Base-by-base conservation (phyloP, 2,329 filamentous ascomycete species). In the Geosmithia flava region DNA sequence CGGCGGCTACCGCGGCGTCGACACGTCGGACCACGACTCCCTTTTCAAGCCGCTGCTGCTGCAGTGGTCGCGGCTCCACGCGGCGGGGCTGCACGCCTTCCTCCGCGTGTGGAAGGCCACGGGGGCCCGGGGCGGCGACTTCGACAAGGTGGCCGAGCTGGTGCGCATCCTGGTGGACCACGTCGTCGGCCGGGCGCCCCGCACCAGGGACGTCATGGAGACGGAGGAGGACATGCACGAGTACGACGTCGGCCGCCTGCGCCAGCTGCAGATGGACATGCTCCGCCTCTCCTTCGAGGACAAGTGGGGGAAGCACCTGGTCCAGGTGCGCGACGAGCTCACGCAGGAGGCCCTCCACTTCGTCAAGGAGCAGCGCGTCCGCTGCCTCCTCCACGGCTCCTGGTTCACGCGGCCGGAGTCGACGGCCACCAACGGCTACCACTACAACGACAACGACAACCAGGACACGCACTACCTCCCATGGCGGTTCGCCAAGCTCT, bases 331-430 rank as follows among this genome's bases (percentile, higher is more conserved):
- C 33, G 88, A 96, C 48, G 88, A 95, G 62, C 74, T 97, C 43
- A 85, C 87, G 55, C 82, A 91, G 57, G 93, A 98, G 64, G 89
- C 91, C 11, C 69, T 96, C 48, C 87, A 95, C 58, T 98, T 98
- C 59, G 87, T 97, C 65, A 96, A 95, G 65, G 93, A 98, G 67
- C 93, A 98, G 64, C 81, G 93, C 39, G 86, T 97, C 52, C 78
- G 93, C 48, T 96, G 90, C 60, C 71, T 98, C 40, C 75, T 97
- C 3, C 78, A 87, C 55, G 93, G 93, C 7, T 82, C 85, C 10
- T 98, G 93, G 93, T 98, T 97, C 68, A 62, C 69, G 61, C 66
- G 74, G 64, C 64, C 75, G 5, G 58, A 65, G 11, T 6, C 33
- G 33, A 30, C 11, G 29, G 29, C 29, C 6, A 30, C 29, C 29